These are phyloP conservation scores for Calendula officinalis DNA, from an alignment of 129 eudicot genomes.

Conservation along the genomic window DNA sequence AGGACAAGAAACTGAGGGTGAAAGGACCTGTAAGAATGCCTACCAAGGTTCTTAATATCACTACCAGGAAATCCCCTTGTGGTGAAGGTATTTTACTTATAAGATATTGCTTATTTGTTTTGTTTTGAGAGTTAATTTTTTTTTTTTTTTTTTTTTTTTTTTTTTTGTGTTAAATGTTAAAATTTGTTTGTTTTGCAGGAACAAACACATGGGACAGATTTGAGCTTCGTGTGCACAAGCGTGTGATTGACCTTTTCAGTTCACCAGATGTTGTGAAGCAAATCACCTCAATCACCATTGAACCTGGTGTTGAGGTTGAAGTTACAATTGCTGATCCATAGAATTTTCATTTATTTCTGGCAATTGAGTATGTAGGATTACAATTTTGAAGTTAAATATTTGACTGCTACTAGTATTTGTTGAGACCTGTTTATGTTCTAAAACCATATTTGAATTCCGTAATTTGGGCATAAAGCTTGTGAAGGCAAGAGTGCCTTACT, in stretches of 20 bases:
- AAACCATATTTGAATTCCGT: background rate
- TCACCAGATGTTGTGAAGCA: slow-evolving; percentile 32
- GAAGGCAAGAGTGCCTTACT: too few relatives aligned
- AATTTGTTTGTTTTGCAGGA: slow-evolving; percentile 35
- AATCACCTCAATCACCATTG: slow-evolving; percentile 33
- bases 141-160: background rate
- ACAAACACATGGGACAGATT: slow-evolving; percentile 50
- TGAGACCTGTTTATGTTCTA: background rate
- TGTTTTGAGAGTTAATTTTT: background rate
- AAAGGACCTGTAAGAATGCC: slow-evolving; percentile 60
- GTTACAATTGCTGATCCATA: slow-evolving; percentile 80
- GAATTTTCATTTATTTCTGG: background rate
- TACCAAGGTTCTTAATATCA: slow-evolving; percentile 48
- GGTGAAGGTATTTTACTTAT: slow-evolving; percentile 43
- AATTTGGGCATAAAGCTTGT: background rate
- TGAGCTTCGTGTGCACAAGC: slow-evolving; percentile 31
- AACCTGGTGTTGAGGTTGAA: slow-evolving; percentile 40
- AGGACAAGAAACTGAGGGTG: slow-evolving; percentile 41
- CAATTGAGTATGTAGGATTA: slow-evolving; percentile 22
- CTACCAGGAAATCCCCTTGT: slow-evolving; percentile 53
- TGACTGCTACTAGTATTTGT: slow-evolving; percentile 16
- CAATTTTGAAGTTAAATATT: slow-evolving; percentile 16
- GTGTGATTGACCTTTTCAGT: slow-evolving; percentile 30
- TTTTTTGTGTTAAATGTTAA: background rate
- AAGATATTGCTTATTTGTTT: background rate